Percentiles rank a stretch among this genome's conserved stretches.
phyloP scores from a whole-genome alignment of 306 rosid genomes.

The Malus orientalis region DNA sequence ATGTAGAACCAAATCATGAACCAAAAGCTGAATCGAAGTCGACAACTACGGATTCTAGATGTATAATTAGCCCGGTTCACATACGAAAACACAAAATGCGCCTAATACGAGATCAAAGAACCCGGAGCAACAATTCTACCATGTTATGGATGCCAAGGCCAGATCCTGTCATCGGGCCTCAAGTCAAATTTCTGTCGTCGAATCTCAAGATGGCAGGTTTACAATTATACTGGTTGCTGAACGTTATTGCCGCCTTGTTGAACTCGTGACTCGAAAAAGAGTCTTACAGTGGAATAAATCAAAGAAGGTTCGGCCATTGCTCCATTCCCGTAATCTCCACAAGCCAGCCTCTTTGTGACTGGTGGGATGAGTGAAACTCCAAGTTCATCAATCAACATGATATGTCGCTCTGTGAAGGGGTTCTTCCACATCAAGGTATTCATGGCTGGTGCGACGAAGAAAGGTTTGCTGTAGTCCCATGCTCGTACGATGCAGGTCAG shows the following conservation, averaged over 20 bases:
- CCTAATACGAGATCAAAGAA: constrained; percentile 5
- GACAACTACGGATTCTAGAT: background rate
- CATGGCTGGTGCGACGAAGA: constrained; percentile 87
- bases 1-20: background rate
- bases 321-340: constrained; percentile 87
- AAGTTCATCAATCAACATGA: constrained; percentile 51
- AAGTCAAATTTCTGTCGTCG: constrained; percentile 8
- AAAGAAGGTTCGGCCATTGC: constrained; percentile 95
- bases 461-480: constrained; percentile 76
- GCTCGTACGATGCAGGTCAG: constrained; percentile 72
- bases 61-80: background rate
- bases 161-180: background rate
- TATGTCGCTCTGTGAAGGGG: constrained; percentile 63
- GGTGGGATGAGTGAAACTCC: constrained; percentile 70
- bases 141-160: background rate
- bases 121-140: constrained; percentile 3
- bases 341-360: constrained; percentile 63
- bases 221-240: constrained; percentile 10
- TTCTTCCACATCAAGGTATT: constrained; percentile 63
- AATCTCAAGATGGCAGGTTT: background rate
- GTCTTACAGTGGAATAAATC: constrained; percentile 78
- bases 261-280: constrained; percentile 55
- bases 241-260: constrained; percentile 34
- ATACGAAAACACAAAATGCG: constrained; percentile 4
- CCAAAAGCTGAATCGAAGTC: background rate